Evolutionary conservation across 495 filamentous ascomycete genomes (phyloP).

Genomic region (Neurospora sp.): DNA sequence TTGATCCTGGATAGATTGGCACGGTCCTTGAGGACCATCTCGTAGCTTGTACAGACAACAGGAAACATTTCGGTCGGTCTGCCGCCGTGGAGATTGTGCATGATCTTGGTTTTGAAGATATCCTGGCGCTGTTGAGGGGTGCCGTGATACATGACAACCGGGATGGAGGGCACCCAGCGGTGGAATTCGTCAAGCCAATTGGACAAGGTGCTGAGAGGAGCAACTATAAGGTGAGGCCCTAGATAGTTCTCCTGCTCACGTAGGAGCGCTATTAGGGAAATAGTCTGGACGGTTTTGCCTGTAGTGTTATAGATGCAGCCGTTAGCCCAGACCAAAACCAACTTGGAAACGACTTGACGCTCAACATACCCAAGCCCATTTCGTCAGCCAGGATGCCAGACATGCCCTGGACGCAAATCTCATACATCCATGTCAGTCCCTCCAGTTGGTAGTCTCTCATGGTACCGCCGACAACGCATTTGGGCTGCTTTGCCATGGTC

Average conservation of each 20-base stretch:
- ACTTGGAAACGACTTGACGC: background rate
- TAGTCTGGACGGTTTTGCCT: slow-evolving; percentile 87
- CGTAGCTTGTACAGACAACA: slow-evolving; percentile 86
- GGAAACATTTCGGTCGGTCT: slow-evolving; percentile 58
- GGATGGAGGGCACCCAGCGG: slow-evolving; percentile 79
- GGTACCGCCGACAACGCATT: slow-evolving; percentile 71
- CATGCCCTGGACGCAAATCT: slow-evolving; percentile 68
- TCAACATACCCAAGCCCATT: slow-evolving; percentile 70
- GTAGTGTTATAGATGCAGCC: background rate
- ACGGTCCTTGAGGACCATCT: slow-evolving; percentile 87
- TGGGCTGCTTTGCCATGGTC: slow-evolving; percentile 73
- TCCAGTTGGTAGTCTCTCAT: slow-evolving; percentile 95
- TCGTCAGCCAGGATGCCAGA: slow-evolving; percentile 95
- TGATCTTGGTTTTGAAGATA: slow-evolving; percentile 57
- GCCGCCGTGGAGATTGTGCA: slow-evolving; percentile 40
- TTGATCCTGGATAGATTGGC: slow-evolving; percentile 68
- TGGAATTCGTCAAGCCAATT: slow-evolving; percentile 97
- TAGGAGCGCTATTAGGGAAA: slow-evolving; percentile 79
- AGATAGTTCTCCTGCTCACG: slow-evolving; percentile 71
- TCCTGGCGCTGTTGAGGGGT: slow-evolving; percentile 59
- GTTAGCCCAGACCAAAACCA: background rate
- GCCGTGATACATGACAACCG: slow-evolving; percentile 85
- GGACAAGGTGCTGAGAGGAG: slow-evolving; percentile 80
- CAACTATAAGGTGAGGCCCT: slow-evolving; percentile 83
- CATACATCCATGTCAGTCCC: slow-evolving; percentile 90